Conservation (phyloP, 306 rosid species). For the Fragaria nilgerrensis region DNA sequence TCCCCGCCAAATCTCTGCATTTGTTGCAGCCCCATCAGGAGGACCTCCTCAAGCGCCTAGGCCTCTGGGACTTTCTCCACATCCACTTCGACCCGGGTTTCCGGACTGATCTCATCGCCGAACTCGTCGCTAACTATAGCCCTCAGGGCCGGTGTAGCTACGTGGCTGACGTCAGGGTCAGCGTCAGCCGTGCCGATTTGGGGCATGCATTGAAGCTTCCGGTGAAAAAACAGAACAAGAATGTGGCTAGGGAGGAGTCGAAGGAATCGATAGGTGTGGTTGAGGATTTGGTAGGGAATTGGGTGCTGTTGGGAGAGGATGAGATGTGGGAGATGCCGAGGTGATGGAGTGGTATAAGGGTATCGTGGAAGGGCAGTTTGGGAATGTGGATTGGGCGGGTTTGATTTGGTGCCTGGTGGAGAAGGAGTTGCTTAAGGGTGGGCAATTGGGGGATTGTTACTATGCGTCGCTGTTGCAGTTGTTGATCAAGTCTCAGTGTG, state of each 20-base stretch:
- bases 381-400: slow-evolving; percentile 76
- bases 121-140: slow-evolving; percentile 53
- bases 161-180: slow-evolving; percentile 43
- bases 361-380: slow-evolving; percentile 57
- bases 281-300: slow-evolving; percentile 54
- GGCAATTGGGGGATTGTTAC: slow-evolving; percentile 53
- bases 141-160: slow-evolving; percentile 33
- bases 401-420: slow-evolving; percentile 80
- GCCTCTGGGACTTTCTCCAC: slow-evolving; percentile 83
- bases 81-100: slow-evolving; percentile 51
- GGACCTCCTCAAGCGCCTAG: slow-evolving; percentile 57
- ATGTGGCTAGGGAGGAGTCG: not conserved
- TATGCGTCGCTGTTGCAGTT: slow-evolving; percentile 86
- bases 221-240: not conserved
- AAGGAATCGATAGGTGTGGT: slow-evolving; percentile 53
- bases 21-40: slow-evolving; percentile 56
- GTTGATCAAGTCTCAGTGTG: slow-evolving; percentile 56
- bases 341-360: slow-evolving; percentile 29
- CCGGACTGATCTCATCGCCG: slow-evolving; percentile 54
- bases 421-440: slow-evolving; percentile 58
- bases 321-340: slow-evolving; percentile 44
- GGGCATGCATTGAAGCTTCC: slow-evolving; percentile 72
- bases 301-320: slow-evolving; percentile 84
- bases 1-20: slow-evolving; percentile 51
- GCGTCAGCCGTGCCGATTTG: slow-evolving; percentile 64